These are phyloP conservation scores for Plasmodium coatneyi DNA, from an alignment of 169 alveolate species.

Conservation along the genomic window DNA sequence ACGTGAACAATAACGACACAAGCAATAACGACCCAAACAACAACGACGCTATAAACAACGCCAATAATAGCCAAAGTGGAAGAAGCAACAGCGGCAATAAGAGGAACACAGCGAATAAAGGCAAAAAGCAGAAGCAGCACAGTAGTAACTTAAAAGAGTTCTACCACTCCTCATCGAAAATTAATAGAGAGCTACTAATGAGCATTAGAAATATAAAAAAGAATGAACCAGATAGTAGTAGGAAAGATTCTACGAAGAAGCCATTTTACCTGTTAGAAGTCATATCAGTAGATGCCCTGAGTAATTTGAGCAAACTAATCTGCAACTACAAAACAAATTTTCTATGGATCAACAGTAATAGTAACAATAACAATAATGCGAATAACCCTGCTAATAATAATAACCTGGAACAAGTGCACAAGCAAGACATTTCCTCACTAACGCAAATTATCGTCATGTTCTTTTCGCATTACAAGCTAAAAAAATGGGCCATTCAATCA, in stretches of 20 bases:
- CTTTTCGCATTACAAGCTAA: slow-evolving; percentile 70
- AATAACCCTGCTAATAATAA: not conserved
- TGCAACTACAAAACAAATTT: slow-evolving; percentile 71
- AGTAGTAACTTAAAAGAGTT: slow-evolving; percentile 27
- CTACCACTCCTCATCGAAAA: slow-evolving; percentile 21
- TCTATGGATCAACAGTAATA: slow-evolving; percentile 59
- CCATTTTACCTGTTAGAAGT: slow-evolving; percentile 56
- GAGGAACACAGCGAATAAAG: not conserved
- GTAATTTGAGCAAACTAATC: slow-evolving; percentile 58
- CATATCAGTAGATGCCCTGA: slow-evolving; percentile 58
- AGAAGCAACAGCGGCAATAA: not conserved
- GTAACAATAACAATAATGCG: slow-evolving; percentile 6
- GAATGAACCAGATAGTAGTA: slow-evolving; percentile 13
- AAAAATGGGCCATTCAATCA: slow-evolving; percentile 16
- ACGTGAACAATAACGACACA: not conserved
- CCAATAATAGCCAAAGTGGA: not conserved
- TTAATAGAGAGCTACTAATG: slow-evolving; percentile 46
- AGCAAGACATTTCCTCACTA: slow-evolving; percentile 60
- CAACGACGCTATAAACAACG: not conserved
- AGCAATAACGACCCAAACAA: not conserved
- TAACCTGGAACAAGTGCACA: slow-evolving; percentile 73
- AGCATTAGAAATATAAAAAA: slow-evolving; percentile 40
- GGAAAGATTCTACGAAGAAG: slow-evolving; percentile 11
- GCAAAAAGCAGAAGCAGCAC: not conserved
- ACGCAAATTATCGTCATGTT: slow-evolving; percentile 50